phyloP scores from a whole-genome alignment of 352 stramenopile genomes.

The Pythium coloratum region DNA sequence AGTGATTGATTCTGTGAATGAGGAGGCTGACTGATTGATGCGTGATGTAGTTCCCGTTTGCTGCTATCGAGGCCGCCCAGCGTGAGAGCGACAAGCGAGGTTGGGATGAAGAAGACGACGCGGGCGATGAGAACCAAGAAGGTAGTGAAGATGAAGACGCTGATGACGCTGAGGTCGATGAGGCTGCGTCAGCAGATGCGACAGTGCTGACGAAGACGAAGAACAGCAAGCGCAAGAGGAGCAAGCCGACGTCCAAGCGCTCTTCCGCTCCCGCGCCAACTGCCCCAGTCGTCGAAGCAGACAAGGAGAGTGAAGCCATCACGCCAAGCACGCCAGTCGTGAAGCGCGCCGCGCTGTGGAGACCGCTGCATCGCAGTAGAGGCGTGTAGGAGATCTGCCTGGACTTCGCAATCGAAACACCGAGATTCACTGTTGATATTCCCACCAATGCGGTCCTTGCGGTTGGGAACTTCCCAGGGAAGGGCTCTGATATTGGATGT shows the following conservation, averaged over 20 bases:
- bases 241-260: conserved; percentile 3
- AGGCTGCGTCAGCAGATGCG: neutral
- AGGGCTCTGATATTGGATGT: no score
- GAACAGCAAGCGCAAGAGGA: conserved; percentile 23
- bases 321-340: neutral
- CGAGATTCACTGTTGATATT: no score
- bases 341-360: conserved; percentile 24
- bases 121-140: neutral
- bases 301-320: neutral
- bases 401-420: no score
- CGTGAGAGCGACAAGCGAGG: neutral
- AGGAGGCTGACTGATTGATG: neutral
- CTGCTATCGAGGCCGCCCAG: neutral
- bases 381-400: no score
- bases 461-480: no score
- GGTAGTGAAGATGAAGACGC: neutral
- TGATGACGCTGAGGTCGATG: conserved; percentile 4
- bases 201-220: neutral
- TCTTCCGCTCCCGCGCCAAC: neutral
- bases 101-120: neutral
- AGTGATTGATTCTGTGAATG: neutral
- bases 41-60: conserved; percentile 20
- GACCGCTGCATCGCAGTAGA: conserved; percentile 28
- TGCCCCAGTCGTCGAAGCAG: neutral
- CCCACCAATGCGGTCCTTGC: no score